Evolutionary conservation across 768 basidiomycete genomes (phyloP).

Genomic region (Lentinula boryana): DNA sequence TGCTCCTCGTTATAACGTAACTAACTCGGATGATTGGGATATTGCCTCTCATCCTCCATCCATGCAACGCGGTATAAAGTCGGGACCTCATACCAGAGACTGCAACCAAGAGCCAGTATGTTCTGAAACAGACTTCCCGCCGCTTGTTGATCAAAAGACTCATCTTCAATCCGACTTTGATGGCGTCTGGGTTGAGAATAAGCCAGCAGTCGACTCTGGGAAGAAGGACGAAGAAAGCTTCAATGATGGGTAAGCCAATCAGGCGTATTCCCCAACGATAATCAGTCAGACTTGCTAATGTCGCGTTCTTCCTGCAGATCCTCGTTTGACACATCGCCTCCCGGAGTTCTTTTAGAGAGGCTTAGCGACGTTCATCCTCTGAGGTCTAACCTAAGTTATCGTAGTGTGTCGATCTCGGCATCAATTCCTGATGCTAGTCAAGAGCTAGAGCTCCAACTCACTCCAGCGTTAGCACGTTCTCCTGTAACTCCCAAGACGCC

Average conservation of each 20-base stretch:
- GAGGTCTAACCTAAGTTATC: neutral
- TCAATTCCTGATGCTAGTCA: conserved; percentile 14
- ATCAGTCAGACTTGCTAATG: neutral
- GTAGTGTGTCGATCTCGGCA: neutral
- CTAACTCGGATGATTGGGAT: neutral
- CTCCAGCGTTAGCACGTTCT: conserved; percentile 40
- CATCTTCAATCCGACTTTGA: neutral
- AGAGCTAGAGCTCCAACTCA: conserved; percentile 27
- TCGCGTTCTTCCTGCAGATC: neutral
- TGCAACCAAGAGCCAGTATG: conserved; percentile 12
- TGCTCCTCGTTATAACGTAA: neutral
- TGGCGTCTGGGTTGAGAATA: conserved; percentile 14
- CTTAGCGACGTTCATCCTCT: neutral
- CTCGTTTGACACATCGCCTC: neutral
- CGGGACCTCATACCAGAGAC: neutral
- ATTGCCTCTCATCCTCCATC: neutral
- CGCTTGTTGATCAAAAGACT: conserved; percentile 7
- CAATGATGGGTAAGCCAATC: conserved; percentile 4
- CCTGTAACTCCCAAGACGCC: conserved; percentile 47
- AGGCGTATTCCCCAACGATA: neutral
- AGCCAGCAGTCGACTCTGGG: conserved; percentile 5
- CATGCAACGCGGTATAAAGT: neutral
- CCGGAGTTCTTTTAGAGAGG: neutral
- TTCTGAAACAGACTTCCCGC: conserved; percentile 31
- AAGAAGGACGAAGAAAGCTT: neutral